Base-by-base conservation (phyloP, 345 rosid species). In the Angophora floribunda region DNA sequence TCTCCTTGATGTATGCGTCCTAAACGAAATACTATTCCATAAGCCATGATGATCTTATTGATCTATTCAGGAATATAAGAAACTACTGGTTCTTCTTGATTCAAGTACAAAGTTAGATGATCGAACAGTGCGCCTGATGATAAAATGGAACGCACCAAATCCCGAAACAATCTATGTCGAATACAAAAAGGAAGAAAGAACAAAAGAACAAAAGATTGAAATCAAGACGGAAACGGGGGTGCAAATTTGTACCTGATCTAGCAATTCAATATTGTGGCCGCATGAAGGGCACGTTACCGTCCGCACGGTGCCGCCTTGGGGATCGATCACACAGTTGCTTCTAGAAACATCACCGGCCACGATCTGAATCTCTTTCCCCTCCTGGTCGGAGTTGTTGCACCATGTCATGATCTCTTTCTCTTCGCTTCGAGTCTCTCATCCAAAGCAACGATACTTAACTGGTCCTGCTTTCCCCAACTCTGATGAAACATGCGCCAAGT, bases 241-340 rank as follows among this genome's bases (percentile, higher is more conserved):
- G 49, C 28, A 41, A 41, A 75, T 19, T 5, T 10, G 28, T 51
- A 95, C 99, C 99, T 97, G 98, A 89, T 94, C 95, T 55, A 93
- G 94, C 30, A 90, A 90, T 52, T 91, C 92, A 50, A 95, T 89
- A 87, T 26, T 91, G 41, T 94, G 95, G 82, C 99, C 98, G 85
- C 99, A 98, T 14, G 99, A 95, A 89, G 98, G 97, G 89, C 99
- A 98, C 26, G 86, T 90, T 87, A 92, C 30, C 6, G 82, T 88
- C 61, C 82, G 89, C 87, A 90, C 82, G 11, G 90, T 90, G 50
- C 84, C 85, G 13, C 49, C 82, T 36, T 75, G 49, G 7, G 26
- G 26, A 41, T 75, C 82, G 49, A 36, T 36, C 45, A 70, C 7
- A 7, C 49, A 75, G 82, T 75, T 75, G 26, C 49, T 49, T 75